Evolutionary conservation across 2,329 filamentous ascomycete genomes (phyloP), one percentile per base, ranked within the genome.

Genomic region (Sarocladiaceae sp.): DNA sequence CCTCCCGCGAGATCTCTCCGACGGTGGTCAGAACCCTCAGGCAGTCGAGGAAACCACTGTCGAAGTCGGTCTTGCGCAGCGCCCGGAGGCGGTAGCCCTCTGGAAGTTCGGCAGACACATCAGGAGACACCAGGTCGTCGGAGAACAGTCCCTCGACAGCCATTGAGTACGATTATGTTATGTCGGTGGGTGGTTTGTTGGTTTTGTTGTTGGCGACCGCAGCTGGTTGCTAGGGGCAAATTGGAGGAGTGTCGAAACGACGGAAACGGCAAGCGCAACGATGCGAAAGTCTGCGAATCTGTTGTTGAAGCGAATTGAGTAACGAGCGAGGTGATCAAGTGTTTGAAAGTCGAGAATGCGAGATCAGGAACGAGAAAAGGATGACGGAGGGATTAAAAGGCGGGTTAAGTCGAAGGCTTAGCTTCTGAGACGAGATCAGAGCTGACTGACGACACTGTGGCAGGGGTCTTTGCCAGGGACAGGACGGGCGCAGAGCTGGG

Each of bases 21-120:
- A 97, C 93, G 7, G 89, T 94, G 2, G 94, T 97, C 62, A 99
- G 77, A 33, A 97, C 91, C 42, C 90, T 84, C 57, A 99, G 77
- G 55, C 94, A 93, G 65, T 96, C 90, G 60, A 99, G 84, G 70
- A 96, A 97, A 57, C 91, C 91, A 29, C 78, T 79, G 53, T 80
- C 74, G 72, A 86, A 96, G 72, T 99, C 94, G 61, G 78, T 79
- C 60, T 82, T 82, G 61, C 86, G 83, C 48, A 97, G 78, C 0
- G 93, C 84, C 23, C 94, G 90, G 64, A 96, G 81, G 25, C 77
- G 82, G 77, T 97, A 97, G 62, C 87, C 86, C 60, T 85, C 75
- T 39, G 94, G 93, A 0, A 97, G 84, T 17, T 77, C 78, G 36
- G 84, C 75, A 55, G 83, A 73, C 60, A 97, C 88, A 51, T 81